A percentile compares a stretch with the other conserved stretches of the same genome.
These are phyloP conservation scores for Pyrenula aspistea DNA, from an alignment of 495 filamentous ascomycete genomes.

Conservation along the genomic window DNA sequence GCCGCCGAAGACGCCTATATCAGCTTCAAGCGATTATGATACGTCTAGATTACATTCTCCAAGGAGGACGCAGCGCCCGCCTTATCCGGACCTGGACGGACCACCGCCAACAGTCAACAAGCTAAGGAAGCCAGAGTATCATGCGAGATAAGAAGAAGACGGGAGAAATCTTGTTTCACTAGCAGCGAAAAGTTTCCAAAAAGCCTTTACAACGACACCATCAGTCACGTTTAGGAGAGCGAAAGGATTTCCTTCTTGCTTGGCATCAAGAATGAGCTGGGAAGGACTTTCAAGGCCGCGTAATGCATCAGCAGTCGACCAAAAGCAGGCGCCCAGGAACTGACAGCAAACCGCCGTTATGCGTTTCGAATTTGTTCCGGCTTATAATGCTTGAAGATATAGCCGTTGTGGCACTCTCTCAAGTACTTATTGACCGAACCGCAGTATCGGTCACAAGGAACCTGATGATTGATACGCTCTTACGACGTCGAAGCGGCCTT, in stretches of 20 bases:
- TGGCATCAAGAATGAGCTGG: too few relatives aligned
- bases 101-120: conserved; percentile 72
- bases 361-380: too few relatives aligned
- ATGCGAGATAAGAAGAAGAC: conserved; percentile 34
- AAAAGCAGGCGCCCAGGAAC: background rate
- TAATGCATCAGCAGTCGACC: background rate
- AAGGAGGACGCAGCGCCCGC: conserved; percentile 32
- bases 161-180: too few relatives aligned
- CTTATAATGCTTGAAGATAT: too few relatives aligned
- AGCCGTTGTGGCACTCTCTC: too few relatives aligned
- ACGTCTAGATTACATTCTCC: conserved; percentile 8
- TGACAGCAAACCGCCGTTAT: background rate
- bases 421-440: background rate
- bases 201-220: too few relatives aligned
- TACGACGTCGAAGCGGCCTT: background rate
- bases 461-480: background rate
- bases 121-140: conserved; percentile 74
- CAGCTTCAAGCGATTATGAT: conserved; percentile 9
- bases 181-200: too few relatives aligned
- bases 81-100: conserved; percentile 75
- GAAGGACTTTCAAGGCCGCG: background rate
- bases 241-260: too few relatives aligned
- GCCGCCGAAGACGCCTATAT: conserved; percentile 73
- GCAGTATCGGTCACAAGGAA: background rate
- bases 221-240: too few relatives aligned